These are phyloP conservation scores for Myxozyma vanderwaltii DNA, from an alignment of 805 yeast genomes.

Conservation along the genomic window DNA sequence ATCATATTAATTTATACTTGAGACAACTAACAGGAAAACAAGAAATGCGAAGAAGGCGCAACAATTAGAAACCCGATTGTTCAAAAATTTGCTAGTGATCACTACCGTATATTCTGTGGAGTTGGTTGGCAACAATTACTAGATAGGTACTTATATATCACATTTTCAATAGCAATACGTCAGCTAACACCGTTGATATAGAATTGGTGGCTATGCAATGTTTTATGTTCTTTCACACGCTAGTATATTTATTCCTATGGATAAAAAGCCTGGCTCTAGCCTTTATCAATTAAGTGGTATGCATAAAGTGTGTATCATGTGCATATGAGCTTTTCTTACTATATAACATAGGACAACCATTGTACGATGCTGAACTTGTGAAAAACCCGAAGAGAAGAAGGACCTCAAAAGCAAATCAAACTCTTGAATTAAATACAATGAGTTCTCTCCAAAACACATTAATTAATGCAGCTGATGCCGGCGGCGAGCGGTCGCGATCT, in stretches of 20 bases:
- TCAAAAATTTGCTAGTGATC: slow-evolving; percentile 19
- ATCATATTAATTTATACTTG: too few species aligned
- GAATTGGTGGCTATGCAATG: slow-evolving; percentile 22
- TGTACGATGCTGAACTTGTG: not conserved
- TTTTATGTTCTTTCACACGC: slow-evolving; percentile 1
- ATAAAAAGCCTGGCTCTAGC: not conserved
- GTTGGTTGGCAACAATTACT: slow-evolving; percentile 21
- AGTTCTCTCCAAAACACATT: not conserved
- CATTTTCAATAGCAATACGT: too few species aligned
- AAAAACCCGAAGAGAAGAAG: not conserved
- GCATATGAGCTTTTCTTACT: not conserved
- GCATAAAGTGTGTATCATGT: too few species aligned
- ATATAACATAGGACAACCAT: not conserved
- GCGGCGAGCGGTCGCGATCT: not conserved
- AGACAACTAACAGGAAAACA: not conserved
- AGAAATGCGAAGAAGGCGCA: slow-evolving; percentile 15
- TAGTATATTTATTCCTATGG: slow-evolving; percentile 3
- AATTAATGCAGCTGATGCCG: not conserved
- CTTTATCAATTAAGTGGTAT: slow-evolving; percentile 21
- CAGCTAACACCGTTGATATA: not conserved
- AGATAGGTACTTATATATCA: slow-evolving; percentile 15
- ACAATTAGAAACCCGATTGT: slow-evolving; percentile 9
- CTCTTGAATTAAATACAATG: not conserved
- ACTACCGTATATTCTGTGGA: slow-evolving; percentile 14
- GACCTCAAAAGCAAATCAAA: not conserved